Percentiles rank a stretch among this genome's conserved stretches.
Conservation (phyloP, 2,329 filamentous ascomycete species). For the Penicillium sp. region DNA sequence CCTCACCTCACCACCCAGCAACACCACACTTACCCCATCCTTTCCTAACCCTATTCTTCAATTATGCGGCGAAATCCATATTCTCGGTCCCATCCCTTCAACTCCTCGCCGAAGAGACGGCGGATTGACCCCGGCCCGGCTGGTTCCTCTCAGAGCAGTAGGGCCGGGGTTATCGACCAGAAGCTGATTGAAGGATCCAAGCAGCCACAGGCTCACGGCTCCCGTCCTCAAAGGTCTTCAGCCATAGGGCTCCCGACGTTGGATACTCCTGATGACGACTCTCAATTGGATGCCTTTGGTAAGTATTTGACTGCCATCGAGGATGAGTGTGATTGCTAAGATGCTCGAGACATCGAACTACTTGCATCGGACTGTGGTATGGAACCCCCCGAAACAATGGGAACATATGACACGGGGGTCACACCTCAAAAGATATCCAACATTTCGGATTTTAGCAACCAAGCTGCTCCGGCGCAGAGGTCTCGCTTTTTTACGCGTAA, state of each 20-base stretch:
- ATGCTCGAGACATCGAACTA: conserved; percentile 40
- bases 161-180: conserved; percentile 25
- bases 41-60: background rate
- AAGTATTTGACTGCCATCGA: conserved; percentile 16
- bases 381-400: background rate
- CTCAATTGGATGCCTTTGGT: conserved; percentile 57
- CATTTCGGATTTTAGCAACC: background rate
- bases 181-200: conserved; percentile 30
- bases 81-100: conserved; percentile 13
- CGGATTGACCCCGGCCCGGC: conserved; percentile 6
- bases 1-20: background rate
- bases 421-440: background rate
- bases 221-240: background rate
- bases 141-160: conserved; percentile 12
- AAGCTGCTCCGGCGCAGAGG: conserved; percentile 15
- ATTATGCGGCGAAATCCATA: conserved; percentile 23
- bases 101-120: conserved; percentile 14
- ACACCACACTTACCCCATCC: background rate
- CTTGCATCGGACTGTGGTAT: conserved; percentile 36
- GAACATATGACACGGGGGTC: background rate
- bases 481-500: conserved; percentile 38
- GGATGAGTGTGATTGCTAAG: background rate
- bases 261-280: conserved; percentile 25
- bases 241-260: background rate
- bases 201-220: conserved; percentile 8